A percentile compares a stretch with the other conserved stretches of the same genome.
phyloP scores from a whole-genome alignment of 2,329 filamentous ascomycete genomes.

The Cladosporium halotolerans region DNA sequence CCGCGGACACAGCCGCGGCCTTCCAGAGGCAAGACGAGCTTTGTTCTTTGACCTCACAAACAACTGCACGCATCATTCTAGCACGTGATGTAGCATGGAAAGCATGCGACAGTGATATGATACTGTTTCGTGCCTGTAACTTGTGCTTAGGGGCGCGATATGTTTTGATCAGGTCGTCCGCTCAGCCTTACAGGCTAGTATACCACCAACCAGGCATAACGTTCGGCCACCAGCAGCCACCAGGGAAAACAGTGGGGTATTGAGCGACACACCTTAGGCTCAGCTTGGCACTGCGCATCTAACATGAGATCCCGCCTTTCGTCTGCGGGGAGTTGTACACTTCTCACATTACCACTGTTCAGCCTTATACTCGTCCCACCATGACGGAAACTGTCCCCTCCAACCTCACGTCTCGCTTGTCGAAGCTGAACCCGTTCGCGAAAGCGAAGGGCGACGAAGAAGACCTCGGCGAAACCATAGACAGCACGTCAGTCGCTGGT shows the following conservation, averaged over 20 bases:
- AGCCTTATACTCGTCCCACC: not conserved
- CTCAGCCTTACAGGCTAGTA: not conserved
- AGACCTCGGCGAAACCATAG: constrained; percentile 49
- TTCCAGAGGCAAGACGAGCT: no score
- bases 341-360: not conserved
- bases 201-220: not conserved
- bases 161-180: not conserved
- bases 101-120: no score
- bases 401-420: constrained; percentile 24
- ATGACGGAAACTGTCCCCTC: constrained; percentile 13
- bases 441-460: constrained; percentile 39
- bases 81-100: no score
- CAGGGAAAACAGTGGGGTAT: not conserved
- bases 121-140: no score
- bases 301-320: not conserved
- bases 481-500: constrained; percentile 47
- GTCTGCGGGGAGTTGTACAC: not conserved
- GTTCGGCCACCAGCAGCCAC: not conserved
- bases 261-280: not conserved
- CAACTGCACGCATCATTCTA: no score
- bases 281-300: not conserved
- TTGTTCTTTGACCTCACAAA: no score
- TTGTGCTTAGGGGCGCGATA: not conserved
- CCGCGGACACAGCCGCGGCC: no score
- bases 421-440: constrained; percentile 38